These are phyloP conservation scores for Spizellomyces sp. DNA, from an alignment of 192 early-diverging fungal genomes.

Conservation along the genomic window DNA sequence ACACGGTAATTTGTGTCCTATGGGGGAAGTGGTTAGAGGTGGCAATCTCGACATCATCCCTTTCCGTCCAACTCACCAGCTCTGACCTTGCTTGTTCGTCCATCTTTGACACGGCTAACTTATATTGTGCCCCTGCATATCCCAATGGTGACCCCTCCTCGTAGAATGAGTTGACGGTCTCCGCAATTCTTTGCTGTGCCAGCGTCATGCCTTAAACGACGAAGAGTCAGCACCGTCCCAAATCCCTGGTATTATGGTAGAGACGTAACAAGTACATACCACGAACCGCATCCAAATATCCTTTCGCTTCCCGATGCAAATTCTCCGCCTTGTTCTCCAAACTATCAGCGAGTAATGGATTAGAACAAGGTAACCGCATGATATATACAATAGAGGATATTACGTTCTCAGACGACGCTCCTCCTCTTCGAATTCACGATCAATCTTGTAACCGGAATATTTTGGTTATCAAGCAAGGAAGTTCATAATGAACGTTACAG, in stretches of 20 bases:
- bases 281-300: constrained; percentile 84
- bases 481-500: not conserved
- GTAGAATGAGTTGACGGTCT: constrained; percentile 87
- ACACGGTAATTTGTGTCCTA: constrained; percentile 79
- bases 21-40: not conserved
- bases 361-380: not conserved
- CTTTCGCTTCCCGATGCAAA: constrained; percentile 89
- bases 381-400: constrained; percentile 1
- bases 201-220: constrained; percentile 76
- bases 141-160: constrained; percentile 78
- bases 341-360: constrained; percentile 39
- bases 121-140: constrained; percentile 80
- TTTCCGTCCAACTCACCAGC: constrained; percentile 57
- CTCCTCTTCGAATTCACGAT: constrained; percentile 82
- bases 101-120: constrained; percentile 75
- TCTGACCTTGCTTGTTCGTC: constrained; percentile 79
- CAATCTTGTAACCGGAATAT: constrained; percentile 31
- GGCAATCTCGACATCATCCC: not conserved
- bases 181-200: constrained; percentile 82
- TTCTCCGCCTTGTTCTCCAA: constrained; percentile 82
- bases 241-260: too few relatives aligned
- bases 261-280: constrained; percentile 42
- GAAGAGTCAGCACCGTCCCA: constrained; percentile 47
- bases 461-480: not conserved
- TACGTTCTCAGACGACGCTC: constrained; percentile 73